Conservation (phyloP, 2,329 filamentous ascomycete genomes). For the Paracoccidioides lutzii region DNA sequence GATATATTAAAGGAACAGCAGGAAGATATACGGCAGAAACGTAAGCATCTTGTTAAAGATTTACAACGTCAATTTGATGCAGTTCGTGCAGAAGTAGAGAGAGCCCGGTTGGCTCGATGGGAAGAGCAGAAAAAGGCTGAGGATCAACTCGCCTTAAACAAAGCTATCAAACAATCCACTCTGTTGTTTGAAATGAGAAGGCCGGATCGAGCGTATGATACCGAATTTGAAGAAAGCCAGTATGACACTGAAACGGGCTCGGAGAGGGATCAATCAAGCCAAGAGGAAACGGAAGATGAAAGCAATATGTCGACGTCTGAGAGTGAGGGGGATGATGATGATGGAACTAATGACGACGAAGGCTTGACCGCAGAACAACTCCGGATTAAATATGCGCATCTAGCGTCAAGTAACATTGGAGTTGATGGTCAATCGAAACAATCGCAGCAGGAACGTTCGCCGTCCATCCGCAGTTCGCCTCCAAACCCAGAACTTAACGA, state of each 20-base stretch:
- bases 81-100: slow-evolving; percentile 46
- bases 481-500: neutral
- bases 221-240: slow-evolving; percentile 48
- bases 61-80: slow-evolving; percentile 49
- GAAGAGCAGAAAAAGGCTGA: slow-evolving; percentile 42
- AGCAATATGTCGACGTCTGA: slow-evolving; percentile 38
- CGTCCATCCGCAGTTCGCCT: neutral
- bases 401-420: slow-evolving; percentile 18
- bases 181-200: slow-evolving; percentile 36
- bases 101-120: slow-evolving; percentile 43
- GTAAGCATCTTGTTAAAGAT: slow-evolving; percentile 57
- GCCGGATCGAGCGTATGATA: slow-evolving; percentile 30
- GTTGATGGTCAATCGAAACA: neutral
- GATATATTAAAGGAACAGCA: slow-evolving; percentile 69
- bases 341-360: slow-evolving; percentile 31
- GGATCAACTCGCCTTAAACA: slow-evolving; percentile 42
- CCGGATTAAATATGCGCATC: slow-evolving; percentile 34
- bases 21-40: slow-evolving; percentile 52
- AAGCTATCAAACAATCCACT: slow-evolving; percentile 40
- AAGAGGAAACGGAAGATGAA: slow-evolving; percentile 41
- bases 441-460: neutral
- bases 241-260: slow-evolving; percentile 47
- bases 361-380: slow-evolving; percentile 36
- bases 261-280: slow-evolving; percentile 60
- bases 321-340: slow-evolving; percentile 30